These are phyloP conservation scores for Camelina neglecta DNA, from an alignment of 345 rosid genomes.

Conservation along the genomic window DNA sequence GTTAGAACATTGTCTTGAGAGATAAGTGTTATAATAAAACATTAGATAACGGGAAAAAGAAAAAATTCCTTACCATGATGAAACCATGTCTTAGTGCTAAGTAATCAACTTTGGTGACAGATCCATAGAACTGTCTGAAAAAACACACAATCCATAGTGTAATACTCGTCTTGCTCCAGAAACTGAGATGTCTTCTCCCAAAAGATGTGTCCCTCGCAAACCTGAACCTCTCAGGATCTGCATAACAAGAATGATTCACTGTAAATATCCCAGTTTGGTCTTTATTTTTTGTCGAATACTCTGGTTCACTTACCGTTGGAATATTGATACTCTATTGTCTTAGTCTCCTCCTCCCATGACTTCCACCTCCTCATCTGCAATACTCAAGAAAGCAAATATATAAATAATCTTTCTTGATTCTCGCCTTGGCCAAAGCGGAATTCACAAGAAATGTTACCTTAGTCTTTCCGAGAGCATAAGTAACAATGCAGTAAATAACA, in stretches of 20 bases:
- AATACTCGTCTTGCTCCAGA: slow-evolving; percentile 75
- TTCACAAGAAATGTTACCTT: slow-evolving; percentile 57
- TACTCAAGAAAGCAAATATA: neutral
- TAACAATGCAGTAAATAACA: slow-evolving; percentile 73
- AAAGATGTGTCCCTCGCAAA: slow-evolving; percentile 94
- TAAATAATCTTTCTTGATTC: slow-evolving; percentile 20
- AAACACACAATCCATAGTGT: slow-evolving; percentile 76
- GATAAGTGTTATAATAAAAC: neutral
- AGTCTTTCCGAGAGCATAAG: slow-evolving; percentile 76
- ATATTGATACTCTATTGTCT: slow-evolving; percentile 76
- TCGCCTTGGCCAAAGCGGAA: neutral
- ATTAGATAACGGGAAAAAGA: neutral
- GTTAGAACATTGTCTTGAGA: slow-evolving; percentile 19
- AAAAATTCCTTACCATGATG: slow-evolving; percentile 52
- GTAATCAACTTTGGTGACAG: slow-evolving; percentile 77
- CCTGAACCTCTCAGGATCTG: slow-evolving; percentile 97
- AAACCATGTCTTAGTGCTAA: slow-evolving; percentile 83
- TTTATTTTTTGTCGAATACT: neutral
- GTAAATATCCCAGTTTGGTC: neutral
- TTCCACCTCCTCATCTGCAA: slow-evolving; percentile 87
- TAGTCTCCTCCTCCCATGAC: slow-evolving; percentile 86
- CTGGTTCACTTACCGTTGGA: slow-evolving; percentile 54
- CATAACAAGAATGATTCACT: slow-evolving; percentile 17
- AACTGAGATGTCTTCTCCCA: slow-evolving; percentile 77
- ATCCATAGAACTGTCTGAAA: slow-evolving; percentile 68